Conservation (phyloP, 805 yeast species). For the Kodamaea kaohsiungensis region DNA sequence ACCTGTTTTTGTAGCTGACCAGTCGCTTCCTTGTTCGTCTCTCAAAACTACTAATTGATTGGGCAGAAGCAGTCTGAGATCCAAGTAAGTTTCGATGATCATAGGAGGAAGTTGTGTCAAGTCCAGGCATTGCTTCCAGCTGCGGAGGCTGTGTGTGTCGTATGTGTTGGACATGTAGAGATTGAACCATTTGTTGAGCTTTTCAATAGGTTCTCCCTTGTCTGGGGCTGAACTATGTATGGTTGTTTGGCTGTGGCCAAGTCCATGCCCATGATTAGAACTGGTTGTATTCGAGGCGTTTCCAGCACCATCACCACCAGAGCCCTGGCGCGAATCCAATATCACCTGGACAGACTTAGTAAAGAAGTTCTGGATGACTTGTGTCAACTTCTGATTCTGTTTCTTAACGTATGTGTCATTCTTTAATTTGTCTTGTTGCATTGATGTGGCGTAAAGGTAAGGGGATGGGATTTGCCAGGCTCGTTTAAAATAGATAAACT, state of each 20-base stretch:
- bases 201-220: slow-evolving; percentile 17
- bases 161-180: slow-evolving; percentile 43
- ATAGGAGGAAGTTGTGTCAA: slow-evolving; percentile 66
- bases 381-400: slow-evolving; percentile 38
- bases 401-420: slow-evolving; percentile 15
- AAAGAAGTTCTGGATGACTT: slow-evolving; percentile 62
- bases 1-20: slow-evolving; percentile 59
- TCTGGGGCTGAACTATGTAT: background rate
- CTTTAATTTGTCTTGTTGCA: slow-evolving; percentile 5
- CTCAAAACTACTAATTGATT: slow-evolving; percentile 60
- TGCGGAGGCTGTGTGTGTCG: slow-evolving; percentile 47
- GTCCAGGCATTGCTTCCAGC: slow-evolving; percentile 57
- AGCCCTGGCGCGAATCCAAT: slow-evolving; percentile 41
- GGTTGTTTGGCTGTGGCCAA: background rate
- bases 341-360: slow-evolving; percentile 61
- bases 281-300: background rate
- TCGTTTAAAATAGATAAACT: no score
- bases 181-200: slow-evolving; percentile 65
- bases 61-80: slow-evolving; percentile 56
- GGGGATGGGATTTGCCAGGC: background rate
- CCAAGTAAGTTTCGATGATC: slow-evolving; percentile 81
- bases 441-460: background rate
- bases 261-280: background rate
- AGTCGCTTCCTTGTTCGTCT: slow-evolving; percentile 54
- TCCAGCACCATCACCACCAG: background rate